Evolutionary conservation across 1,139 yeast species (phyloP).

Genomic region (Yueomyces sp.): DNA sequence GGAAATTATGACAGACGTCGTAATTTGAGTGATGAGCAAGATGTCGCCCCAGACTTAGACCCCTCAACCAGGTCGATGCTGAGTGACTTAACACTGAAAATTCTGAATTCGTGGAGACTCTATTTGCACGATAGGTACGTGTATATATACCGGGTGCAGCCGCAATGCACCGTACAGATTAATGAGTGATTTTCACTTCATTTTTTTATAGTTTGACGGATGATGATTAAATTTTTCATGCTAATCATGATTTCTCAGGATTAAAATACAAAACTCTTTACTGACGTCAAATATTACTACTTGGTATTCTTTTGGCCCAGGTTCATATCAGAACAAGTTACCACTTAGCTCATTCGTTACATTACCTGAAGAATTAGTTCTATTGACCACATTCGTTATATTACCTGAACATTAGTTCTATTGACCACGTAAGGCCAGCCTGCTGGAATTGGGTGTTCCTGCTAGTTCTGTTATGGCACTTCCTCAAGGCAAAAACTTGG

Average conservation of each 20-base stretch:
- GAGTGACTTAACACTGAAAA: not conserved
- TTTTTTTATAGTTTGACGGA: not conserved
- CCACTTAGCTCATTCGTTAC: too few relatives aligned
- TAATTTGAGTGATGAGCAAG: not conserved
- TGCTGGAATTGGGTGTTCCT: not conserved
- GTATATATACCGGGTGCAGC: constrained; percentile 13
- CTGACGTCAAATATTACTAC: too few relatives aligned
- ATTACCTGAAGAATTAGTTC: too few relatives aligned
- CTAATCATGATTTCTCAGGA: constrained; percentile 20
- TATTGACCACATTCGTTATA: too few relatives aligned
- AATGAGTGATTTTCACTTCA: too few relatives aligned
- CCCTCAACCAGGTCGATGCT: not conserved
- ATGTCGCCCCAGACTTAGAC: not conserved
- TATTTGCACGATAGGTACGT: not conserved
- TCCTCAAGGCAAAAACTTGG: too few relatives aligned
- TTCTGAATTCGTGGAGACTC: not conserved
- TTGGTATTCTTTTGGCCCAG: too few relatives aligned
- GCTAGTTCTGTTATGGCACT: too few relatives aligned
- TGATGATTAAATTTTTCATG: constrained; percentile 21
- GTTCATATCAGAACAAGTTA: too few relatives aligned
- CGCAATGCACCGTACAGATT: constrained; percentile 2
- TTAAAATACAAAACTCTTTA: not conserved
- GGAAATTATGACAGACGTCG: too few relatives aligned
- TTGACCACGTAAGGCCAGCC: not conserved
- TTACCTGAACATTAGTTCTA: not conserved